A percentile compares a stretch with the other conserved stretches of the same genome.
Conservation (phyloP, 2,329 filamentous ascomycete genomes). For the Pyricularia sp. region DNA sequence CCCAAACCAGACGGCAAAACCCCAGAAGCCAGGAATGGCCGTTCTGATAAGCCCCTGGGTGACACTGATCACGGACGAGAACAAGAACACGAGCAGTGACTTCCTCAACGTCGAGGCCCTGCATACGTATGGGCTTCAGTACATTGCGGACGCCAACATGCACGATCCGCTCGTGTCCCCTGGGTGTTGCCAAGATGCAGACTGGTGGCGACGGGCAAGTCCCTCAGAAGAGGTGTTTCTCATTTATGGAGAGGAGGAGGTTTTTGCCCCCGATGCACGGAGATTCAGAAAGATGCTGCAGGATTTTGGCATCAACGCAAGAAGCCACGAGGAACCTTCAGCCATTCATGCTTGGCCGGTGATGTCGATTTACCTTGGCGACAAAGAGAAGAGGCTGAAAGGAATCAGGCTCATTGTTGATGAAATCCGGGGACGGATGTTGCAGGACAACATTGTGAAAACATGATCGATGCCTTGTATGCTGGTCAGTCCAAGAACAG, state of each 20-base stretch:
- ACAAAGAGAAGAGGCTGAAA: slow-evolving; percentile 33
- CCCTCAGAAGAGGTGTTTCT: slow-evolving; percentile 57
- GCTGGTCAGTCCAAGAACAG: background rate
- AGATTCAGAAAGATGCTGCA: slow-evolving; percentile 43
- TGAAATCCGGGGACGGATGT: slow-evolving; percentile 20
- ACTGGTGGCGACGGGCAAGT: slow-evolving; percentile 53
- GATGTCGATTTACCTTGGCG: slow-evolving; percentile 43
- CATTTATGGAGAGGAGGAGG: slow-evolving; percentile 63
- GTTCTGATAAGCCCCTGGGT: slow-evolving; percentile 73
- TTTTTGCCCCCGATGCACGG: slow-evolving; percentile 59
- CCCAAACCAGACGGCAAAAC: slow-evolving; percentile 12
- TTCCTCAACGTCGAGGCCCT: slow-evolving; percentile 58
- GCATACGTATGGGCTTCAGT: slow-evolving; percentile 23
- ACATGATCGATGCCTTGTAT: background rate
- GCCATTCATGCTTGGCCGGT: slow-evolving; percentile 70
- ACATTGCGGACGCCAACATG: background rate
- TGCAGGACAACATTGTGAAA: background rate
- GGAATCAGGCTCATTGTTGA: slow-evolving; percentile 32
- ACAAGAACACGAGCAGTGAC: slow-evolving; percentile 59
- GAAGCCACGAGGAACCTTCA: slow-evolving; percentile 45
- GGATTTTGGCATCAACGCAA: slow-evolving; percentile 39
- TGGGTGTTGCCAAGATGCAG: slow-evolving; percentile 51
- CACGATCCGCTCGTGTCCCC: slow-evolving; percentile 52
- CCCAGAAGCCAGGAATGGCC: slow-evolving; percentile 41
- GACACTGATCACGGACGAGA: slow-evolving; percentile 53